A percentile compares a stretch with the other conserved stretches of the same genome.
These are phyloP conservation scores for Striga asiatica DNA, from an alignment of 257 asterid species.

Conservation along the genomic window DNA sequence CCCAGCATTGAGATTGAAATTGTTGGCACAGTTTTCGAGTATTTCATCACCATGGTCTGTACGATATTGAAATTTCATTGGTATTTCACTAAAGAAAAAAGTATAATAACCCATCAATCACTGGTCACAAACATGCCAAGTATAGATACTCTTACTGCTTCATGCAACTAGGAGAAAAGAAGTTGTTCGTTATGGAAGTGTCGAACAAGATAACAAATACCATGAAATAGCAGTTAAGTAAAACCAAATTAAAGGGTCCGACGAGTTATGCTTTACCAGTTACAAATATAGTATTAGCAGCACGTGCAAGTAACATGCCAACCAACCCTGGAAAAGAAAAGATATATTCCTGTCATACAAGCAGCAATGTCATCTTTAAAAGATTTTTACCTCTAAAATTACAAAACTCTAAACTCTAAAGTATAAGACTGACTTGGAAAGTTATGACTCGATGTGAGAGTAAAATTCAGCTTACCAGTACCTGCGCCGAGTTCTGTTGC, in stretches of 20 bases:
- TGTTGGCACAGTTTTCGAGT: conserved; percentile 64
- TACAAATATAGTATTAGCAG: conserved; percentile 72
- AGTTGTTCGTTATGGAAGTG: no score
- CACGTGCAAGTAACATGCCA: conserved; percentile 81
- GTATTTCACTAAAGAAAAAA: background rate
- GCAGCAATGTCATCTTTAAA: conserved; percentile 2
- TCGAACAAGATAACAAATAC: background rate
- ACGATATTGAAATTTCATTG: background rate
- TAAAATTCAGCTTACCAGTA: conserved; percentile 47
- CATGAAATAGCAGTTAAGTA: background rate
- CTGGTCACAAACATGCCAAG: background rate
- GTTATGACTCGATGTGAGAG: background rate
- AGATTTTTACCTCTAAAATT: conserved; percentile 4
- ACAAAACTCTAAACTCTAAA: conserved; percentile 1
- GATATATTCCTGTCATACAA: conserved; percentile 16
- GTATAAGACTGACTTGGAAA: background rate
- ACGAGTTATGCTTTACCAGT: conserved; percentile 42
- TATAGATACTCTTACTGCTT: background rate
- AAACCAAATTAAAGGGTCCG: background rate
- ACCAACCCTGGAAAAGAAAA: conserved; percentile 57
- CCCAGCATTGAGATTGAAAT: conserved; percentile 49
- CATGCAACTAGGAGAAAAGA: background rate
- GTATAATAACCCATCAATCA: background rate
- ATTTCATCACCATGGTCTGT: conserved; percentile 68
- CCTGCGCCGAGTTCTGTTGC: conserved; percentile 94